Conservation (phyloP, 2,329 filamentous ascomycete species). For the Arthrobotrys entomopaga region DNA sequence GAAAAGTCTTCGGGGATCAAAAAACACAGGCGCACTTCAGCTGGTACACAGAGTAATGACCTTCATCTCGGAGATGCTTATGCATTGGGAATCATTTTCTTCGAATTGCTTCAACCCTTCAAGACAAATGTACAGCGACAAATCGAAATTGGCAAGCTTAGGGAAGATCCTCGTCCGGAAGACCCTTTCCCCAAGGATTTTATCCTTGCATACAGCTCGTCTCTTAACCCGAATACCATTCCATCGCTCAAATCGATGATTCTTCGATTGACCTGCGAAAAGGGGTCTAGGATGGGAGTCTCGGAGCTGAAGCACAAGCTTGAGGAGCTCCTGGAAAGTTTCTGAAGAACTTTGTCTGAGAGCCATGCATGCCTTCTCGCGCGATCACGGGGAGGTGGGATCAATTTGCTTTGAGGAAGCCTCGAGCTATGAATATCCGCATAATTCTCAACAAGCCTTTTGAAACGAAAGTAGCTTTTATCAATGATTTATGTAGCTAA, state of each 20-base stretch:
- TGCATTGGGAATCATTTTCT: conserved; percentile 71
- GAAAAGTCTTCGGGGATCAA: not conserved
- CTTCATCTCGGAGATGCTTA: conserved; percentile 69
- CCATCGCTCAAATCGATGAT: conserved; percentile 26
- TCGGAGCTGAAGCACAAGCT: conserved; percentile 35
- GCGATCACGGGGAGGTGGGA: too few species aligned
- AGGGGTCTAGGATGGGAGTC: conserved; percentile 19
- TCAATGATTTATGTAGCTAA: too few species aligned
- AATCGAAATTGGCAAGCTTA: conserved; percentile 27
- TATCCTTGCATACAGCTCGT: conserved; percentile 6
- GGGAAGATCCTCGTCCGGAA: conserved; percentile 13
- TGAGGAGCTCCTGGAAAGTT: conserved; percentile 5
- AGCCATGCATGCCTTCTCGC: too few species aligned
- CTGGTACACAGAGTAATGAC: not conserved
- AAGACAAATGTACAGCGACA: conserved; percentile 60
- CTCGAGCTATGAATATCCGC: too few species aligned
- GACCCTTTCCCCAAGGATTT: conserved; percentile 41
- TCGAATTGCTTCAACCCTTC: conserved; percentile 71
- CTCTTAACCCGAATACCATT: not conserved
- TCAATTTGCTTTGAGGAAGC: too few species aligned
- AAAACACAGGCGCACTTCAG: not conserved
- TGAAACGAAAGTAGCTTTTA: too few species aligned
- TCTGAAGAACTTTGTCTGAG: too few species aligned
- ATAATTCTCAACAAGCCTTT: too few species aligned
- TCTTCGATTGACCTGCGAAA: conserved; percentile 34